Base-by-base conservation (phyloP, 305 asterid species). In the Fraxinus platypoda region DNA sequence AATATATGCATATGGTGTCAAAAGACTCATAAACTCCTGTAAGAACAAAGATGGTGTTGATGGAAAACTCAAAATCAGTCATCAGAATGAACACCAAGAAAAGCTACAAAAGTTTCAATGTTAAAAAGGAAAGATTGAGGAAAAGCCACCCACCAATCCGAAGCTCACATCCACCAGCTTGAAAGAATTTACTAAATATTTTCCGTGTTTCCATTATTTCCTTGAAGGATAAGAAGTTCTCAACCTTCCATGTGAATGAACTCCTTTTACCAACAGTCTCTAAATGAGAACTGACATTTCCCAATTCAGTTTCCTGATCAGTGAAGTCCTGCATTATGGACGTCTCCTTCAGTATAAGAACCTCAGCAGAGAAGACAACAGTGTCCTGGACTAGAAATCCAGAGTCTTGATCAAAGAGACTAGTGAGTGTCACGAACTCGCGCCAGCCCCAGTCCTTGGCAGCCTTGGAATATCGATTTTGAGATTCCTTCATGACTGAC, bases 401-500 rank as follows among this genome's bases (percentile, higher is more conserved):
- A 83, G 98, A 95, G 88, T 97, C 98, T 88, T 97, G 99, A 88
- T 95, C 99, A 90, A 97, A 97, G 84, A 97, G 98, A 85, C 98
- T 95, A 68, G 98, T 93, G 54, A 95, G 97, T 17, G 99, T 95
- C 88, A 97, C 99, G 89, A 97, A 97, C 90, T 97, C 99, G 64
- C 98, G 98, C 99, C 99, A 97, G 77, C 99, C 99, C 99, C 99
- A 97, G 90, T 95, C 99, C 89, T 97, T 97, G 78, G 98, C 99
- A 80, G 98, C 93, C 91, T 97, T 97, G 37, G 99, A 94, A 84
- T 97, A 95, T 74, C 99, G 99, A 85, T 97, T 97, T 85, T 97
- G 99, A 86, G 99, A 97, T 90, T 97, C 99, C 90, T 97, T 97
- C 49, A 94, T 90, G 75, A 97, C 98, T 34, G 98, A 93, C 84